phyloP scores from a whole-genome alignment of 306 rosid species.

The Boehmeria nivea region DNA sequence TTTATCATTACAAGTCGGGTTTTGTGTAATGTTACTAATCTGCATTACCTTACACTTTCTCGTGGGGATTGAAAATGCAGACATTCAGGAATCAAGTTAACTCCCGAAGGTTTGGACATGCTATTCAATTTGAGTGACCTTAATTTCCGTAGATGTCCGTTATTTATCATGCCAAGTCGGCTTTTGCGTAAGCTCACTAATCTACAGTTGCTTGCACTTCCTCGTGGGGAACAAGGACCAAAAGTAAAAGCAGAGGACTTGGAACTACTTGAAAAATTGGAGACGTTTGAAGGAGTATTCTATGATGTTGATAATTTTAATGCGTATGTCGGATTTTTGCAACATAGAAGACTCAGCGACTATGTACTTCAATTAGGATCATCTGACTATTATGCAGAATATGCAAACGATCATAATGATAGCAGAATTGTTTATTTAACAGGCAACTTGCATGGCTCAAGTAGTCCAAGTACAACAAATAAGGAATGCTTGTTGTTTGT shows the following conservation, averaged over 20 bases:
- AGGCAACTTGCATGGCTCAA: background rate
- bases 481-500: constrained; percentile 4
- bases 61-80: too few relatives aligned
- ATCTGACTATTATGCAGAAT: background rate
- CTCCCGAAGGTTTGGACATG: too few relatives aligned
- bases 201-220: constrained; percentile 15
- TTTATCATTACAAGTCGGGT: background rate
- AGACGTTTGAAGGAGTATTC: constrained; percentile 6
- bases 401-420: background rate
- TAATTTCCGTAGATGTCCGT: too few relatives aligned
- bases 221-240: background rate
- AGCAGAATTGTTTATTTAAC: background rate
- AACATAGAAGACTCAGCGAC: background rate
- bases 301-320: background rate
- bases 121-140: too few relatives aligned
- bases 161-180: background rate
- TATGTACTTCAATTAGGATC: constrained; percentile 9
- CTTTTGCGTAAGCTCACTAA: constrained; percentile 5
- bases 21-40: constrained; percentile 4
- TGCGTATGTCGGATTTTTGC: background rate
- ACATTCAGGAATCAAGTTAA: too few relatives aligned
- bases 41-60: constrained; percentile 12
- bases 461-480: background rate
- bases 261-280: constrained; percentile 4
- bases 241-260: constrained; percentile 13